phyloP scores from a whole-genome alignment of 352 stramenopile genomes.

The Bremia lactucae region DNA sequence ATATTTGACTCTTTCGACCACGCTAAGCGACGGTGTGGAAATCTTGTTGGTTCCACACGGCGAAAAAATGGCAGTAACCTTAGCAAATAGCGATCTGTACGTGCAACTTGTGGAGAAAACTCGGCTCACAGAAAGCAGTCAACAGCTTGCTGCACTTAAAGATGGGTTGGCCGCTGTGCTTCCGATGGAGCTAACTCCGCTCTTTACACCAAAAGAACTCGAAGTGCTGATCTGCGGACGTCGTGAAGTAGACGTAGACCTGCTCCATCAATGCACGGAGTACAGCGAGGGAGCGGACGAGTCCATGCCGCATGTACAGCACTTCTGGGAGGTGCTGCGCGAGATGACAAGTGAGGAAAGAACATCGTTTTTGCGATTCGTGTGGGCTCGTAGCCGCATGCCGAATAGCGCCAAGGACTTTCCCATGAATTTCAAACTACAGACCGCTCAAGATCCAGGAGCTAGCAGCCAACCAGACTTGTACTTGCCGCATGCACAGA shows the following conservation, averaged over 20 bases:
- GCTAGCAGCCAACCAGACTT: conserved; percentile 65
- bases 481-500: conserved; percentile 96
- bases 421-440: conserved; percentile 90
- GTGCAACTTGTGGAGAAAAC: conserved; percentile 59
- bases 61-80: conserved; percentile 56
- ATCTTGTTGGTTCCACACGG: conserved; percentile 53
- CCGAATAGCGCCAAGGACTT: conserved; percentile 96
- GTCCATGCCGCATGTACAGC: conserved; percentile 81
- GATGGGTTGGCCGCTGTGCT: conserved; percentile 90
- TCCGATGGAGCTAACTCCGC: conserved; percentile 90
- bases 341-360: conserved; percentile 93
- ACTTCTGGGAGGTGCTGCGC: conserved; percentile 94
- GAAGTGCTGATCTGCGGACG: conserved; percentile 94
- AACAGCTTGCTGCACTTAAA: conserved; percentile 65
- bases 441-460: conserved; percentile 76
- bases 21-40: conserved; percentile 71
- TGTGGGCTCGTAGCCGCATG: conserved; percentile 94
- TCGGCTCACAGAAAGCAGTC: conserved; percentile 66
- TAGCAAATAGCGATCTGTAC: conserved; percentile 48
- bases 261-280: conserved; percentile 92
- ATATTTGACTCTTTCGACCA: conserved; percentile 67
- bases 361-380: conserved; percentile 95
- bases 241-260: conserved; percentile 93
- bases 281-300: conserved; percentile 93
- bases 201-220: conserved; percentile 94